phyloP scores from a whole-genome alignment of 2,329 filamentous ascomycete genomes.

The Elsinoe australis region DNA sequence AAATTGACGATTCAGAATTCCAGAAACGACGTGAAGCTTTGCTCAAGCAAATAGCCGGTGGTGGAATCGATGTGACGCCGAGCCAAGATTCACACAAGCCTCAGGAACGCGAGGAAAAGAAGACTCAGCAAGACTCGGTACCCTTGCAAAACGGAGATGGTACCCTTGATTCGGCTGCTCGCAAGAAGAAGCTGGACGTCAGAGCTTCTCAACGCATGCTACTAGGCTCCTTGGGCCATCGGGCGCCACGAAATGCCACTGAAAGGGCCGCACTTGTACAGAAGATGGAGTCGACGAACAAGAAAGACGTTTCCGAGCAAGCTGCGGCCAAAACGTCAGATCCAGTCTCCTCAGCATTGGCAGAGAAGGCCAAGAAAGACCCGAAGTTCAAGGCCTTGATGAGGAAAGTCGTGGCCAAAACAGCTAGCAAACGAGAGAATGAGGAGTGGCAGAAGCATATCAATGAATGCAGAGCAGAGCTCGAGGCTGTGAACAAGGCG shows the following conservation, averaged over 20 bases:
- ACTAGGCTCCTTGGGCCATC: constrained; percentile 64
- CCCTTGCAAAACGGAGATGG: background rate
- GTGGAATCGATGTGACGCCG: constrained; percentile 43
- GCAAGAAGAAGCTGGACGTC: constrained; percentile 46
- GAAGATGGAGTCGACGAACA: constrained; percentile 36
- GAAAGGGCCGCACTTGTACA: constrained; percentile 58
- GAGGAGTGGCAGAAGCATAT: constrained; percentile 18
- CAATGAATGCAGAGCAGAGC: constrained; percentile 14
- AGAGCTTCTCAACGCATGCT: constrained; percentile 59
- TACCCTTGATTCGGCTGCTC: constrained; percentile 19
- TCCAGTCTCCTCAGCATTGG: constrained; percentile 21
- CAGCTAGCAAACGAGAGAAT: constrained; percentile 22
- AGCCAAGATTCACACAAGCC: background rate
- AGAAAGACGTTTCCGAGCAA: constrained; percentile 12
- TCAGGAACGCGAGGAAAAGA: background rate
- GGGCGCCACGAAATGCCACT: constrained; percentile 58
- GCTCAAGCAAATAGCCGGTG: constrained; percentile 44
- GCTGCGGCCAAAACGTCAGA: constrained; percentile 26
- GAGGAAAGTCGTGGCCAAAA: constrained; percentile 18
- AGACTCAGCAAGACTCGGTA: background rate
- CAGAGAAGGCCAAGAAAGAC: constrained; percentile 5
- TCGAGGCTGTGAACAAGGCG: constrained; percentile 19
- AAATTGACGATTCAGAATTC: constrained; percentile 34
- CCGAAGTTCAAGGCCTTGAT: constrained; percentile 1
- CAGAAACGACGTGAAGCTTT: constrained; percentile 44